Conservation (phyloP, 2,329 filamentous ascomycete species). For the Nigrospora osmanthi region DNA sequence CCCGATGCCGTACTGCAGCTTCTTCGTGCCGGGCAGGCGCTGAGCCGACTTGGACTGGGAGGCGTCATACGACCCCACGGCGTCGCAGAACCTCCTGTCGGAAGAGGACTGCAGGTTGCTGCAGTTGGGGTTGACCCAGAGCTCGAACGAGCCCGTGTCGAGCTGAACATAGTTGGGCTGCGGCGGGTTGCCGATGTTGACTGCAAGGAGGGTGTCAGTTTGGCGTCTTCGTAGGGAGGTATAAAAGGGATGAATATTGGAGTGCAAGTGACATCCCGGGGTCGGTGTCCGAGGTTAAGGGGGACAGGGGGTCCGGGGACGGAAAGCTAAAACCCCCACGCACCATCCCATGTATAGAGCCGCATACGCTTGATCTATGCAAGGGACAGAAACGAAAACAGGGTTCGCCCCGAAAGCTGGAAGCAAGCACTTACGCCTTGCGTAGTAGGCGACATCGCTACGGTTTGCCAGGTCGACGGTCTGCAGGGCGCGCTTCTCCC, state of each 20-base stretch:
- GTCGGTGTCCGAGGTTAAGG: no score
- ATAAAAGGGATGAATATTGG: no score
- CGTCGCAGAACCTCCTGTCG: conserved; percentile 36
- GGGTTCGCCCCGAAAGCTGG: background rate
- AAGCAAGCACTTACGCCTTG: conserved; percentile 27
- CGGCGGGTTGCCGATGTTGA: conserved; percentile 45
- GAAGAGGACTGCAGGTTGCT: conserved; percentile 30
- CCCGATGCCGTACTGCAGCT: conserved; percentile 43
- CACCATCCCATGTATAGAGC: no score
- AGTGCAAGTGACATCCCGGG: no score
- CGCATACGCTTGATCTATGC: no score
- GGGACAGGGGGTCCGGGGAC: no score
- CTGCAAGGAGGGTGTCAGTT: conserved; percentile 10
- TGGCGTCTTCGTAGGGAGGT: no score
- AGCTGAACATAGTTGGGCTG: conserved; percentile 47
- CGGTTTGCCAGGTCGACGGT: conserved; percentile 39
- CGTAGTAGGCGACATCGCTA: conserved; percentile 47
- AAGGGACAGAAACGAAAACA: no score
- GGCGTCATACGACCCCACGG: conserved; percentile 35
- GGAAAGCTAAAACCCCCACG: no score
- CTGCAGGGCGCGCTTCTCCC: conserved; percentile 26
- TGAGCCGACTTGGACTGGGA: conserved; percentile 30
- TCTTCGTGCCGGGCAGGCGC: conserved; percentile 25
- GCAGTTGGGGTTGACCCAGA: conserved; percentile 56
- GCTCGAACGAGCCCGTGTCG: conserved; percentile 53